Evolutionary conservation across 116 monocot genomes (phyloP).

Genomic region (Iris pallida): DNA sequence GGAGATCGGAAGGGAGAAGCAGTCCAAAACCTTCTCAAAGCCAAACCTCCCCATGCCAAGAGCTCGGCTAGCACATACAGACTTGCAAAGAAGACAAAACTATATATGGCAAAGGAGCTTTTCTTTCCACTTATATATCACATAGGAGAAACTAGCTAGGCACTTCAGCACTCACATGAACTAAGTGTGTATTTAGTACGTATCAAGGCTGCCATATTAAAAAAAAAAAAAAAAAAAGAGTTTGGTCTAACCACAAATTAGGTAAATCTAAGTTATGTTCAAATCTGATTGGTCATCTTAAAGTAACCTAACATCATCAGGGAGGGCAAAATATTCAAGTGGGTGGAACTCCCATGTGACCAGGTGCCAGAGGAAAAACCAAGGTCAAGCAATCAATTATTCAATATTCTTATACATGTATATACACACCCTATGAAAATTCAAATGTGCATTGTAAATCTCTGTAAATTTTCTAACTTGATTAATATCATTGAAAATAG

Average conservation of each 20-base stretch:
- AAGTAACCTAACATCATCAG: too few relatives aligned
- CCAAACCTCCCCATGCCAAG: slow-evolving; percentile 41
- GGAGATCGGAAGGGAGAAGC: slow-evolving; percentile 51
- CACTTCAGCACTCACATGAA: too few relatives aligned
- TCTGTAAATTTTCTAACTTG: too few relatives aligned
- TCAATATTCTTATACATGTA: too few relatives aligned
- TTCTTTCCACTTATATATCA: slow-evolving; percentile 2
- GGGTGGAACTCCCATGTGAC: slow-evolving; percentile 10
- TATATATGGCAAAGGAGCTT: background rate
- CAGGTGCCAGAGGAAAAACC: background rate
- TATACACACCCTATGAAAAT: too few relatives aligned
- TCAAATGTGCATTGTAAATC: too few relatives aligned
- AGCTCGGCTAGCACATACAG: background rate
- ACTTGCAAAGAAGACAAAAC: background rate
- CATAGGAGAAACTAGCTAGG: too few relatives aligned
- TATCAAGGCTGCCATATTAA: background rate
- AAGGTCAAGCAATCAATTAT: slow-evolving; percentile 6
- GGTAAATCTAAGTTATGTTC: background rate
- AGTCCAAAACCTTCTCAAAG: slow-evolving; percentile 50
- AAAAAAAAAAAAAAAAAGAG: background rate
- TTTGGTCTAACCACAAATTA: background rate
- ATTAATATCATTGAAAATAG: too few relatives aligned
- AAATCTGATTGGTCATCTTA: too few relatives aligned
- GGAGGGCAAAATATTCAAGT: slow-evolving; percentile 4
- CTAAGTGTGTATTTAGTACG: background rate